phyloP scores from a whole-genome alignment of 2,329 filamentous ascomycete species.

The Monilinia vaccinii-corymbosi region DNA sequence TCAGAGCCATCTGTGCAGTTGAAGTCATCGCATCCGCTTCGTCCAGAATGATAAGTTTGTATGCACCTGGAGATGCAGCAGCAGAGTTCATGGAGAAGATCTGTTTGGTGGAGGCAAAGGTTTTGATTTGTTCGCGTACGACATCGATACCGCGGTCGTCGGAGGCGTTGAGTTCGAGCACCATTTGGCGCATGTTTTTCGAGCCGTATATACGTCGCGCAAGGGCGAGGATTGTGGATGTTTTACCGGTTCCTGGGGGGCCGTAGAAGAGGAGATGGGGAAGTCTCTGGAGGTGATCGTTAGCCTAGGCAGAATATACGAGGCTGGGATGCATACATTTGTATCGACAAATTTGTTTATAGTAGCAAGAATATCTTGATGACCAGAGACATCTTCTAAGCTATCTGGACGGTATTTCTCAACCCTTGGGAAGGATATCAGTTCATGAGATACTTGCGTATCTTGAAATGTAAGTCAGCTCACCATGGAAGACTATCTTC shows the following conservation, averaged over 20 bases:
- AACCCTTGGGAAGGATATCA: constrained; percentile 49
- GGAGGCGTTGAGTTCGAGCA: constrained; percentile 92
- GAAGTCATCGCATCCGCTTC: constrained; percentile 99
- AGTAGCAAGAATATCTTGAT: constrained; percentile 93
- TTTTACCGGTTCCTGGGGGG: constrained; percentile 94
- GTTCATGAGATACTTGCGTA: constrained; percentile 12
- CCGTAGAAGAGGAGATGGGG: constrained; percentile 96
- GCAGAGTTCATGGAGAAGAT: constrained; percentile 67
- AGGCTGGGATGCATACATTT: constrained; percentile 45
- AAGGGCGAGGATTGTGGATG: constrained; percentile 88
- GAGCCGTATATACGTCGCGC: constrained; percentile 86
- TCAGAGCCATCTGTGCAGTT: constrained; percentile 92
- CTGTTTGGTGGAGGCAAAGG: constrained; percentile 94
- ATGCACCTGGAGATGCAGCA: constrained; percentile 54
- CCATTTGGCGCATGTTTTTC: constrained; percentile 95
- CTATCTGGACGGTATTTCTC: constrained; percentile 92
- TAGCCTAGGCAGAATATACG: constrained; percentile 3
- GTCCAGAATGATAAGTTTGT: constrained; percentile 94
- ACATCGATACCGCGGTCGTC: constrained; percentile 98
- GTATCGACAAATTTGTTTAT: constrained; percentile 97
- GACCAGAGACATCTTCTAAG: constrained; percentile 86
- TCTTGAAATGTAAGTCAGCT: constrained; percentile 15
- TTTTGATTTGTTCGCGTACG: constrained; percentile 98
- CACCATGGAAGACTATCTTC: constrained; percentile 92
- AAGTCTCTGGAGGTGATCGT: constrained; percentile 47